Evolutionary conservation across 1,139 yeast species (phyloP).

Genomic region (Yamadazyma aaseri): DNA sequence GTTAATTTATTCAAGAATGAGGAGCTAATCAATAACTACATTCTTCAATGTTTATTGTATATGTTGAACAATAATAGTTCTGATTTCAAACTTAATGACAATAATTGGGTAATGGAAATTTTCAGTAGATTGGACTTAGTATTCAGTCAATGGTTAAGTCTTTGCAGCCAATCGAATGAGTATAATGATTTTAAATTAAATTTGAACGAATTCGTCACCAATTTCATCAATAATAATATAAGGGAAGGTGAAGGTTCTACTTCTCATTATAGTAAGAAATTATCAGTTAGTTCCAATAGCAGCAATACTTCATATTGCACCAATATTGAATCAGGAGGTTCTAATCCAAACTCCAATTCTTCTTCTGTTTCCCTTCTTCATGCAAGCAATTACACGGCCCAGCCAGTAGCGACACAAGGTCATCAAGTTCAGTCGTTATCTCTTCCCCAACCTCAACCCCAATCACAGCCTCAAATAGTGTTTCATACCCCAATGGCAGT

Average conservation of each 20-base stretch:
- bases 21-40: conserved; percentile 24
- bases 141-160: conserved; percentile 24
- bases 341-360: not conserved
- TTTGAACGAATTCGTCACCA: conserved; percentile 9
- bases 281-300: conserved; percentile 2
- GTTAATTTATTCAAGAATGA: conserved; percentile 22
- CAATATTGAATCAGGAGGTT: not conserved
- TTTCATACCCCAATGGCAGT: not conserved
- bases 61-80: conserved; percentile 20
- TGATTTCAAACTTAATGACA: conserved; percentile 11
- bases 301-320: no score
- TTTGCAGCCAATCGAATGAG: conserved; percentile 4
- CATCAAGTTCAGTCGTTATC: not conserved
- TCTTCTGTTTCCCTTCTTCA: not conserved
- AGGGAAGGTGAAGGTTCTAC: conserved; percentile 4
- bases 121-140: conserved; percentile 18
- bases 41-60: conserved; percentile 28
- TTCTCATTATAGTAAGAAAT: conserved; percentile 1
- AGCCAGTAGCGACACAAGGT: not conserved
- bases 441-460: conserved; percentile 1
- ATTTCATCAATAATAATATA: conserved; percentile 10
- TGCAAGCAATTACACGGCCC: not conserved
- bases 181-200: conserved; percentile 9
- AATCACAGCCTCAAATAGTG: not conserved
- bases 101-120: conserved; percentile 13